These are phyloP conservation scores for Trichoderma atroviride DNA, from an alignment of 2,329 filamentous ascomycete genomes.

Conservation along the genomic window DNA sequence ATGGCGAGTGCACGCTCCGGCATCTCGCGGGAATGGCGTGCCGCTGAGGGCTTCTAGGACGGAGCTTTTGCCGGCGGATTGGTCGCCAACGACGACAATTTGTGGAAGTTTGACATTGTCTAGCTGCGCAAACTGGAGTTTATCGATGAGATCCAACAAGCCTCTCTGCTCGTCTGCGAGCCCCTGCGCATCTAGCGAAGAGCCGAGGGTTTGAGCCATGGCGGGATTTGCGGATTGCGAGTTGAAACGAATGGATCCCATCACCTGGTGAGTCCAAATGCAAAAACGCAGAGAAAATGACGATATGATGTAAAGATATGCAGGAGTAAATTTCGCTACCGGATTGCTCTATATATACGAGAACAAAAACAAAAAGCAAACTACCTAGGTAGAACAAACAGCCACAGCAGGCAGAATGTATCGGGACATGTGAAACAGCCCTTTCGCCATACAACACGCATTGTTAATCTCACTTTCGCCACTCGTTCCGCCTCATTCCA, in stretches of 20 bases:
- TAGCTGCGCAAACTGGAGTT: conserved; percentile 56
- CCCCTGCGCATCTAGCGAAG: conserved; percentile 52
- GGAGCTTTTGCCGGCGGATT: conserved; percentile 66
- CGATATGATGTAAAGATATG: not conserved
- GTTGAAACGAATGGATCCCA: conserved; percentile 28
- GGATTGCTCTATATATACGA: conserved; percentile 1
- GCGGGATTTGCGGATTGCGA: conserved; percentile 6
- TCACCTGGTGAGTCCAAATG: conserved; percentile 6
- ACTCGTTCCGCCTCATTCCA: not conserved
- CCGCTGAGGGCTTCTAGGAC: conserved; percentile 66
- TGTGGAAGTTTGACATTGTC: conserved; percentile 60
- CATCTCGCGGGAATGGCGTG: conserved; percentile 62
- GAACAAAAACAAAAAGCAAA: not conserved
- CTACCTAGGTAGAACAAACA: not conserved
- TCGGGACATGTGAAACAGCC: not conserved
- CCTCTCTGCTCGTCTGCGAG: conserved; percentile 58
- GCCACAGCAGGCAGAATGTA: not conserved
- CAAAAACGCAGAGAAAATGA: not conserved
- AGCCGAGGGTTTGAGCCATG: conserved; percentile 50
- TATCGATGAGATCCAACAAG: conserved; percentile 60
- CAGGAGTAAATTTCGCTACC: not conserved
- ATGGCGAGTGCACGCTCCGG: conserved; percentile 64
- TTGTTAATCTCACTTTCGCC: conserved; percentile 3
- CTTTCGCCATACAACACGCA: not conserved
- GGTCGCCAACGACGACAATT: conserved; percentile 66